Evolutionary conservation across 1,284 basidiomycete species (phyloP), one percentile per base, ranked within the genome.

Genomic region (Malassezia pachydermatis): DNA sequence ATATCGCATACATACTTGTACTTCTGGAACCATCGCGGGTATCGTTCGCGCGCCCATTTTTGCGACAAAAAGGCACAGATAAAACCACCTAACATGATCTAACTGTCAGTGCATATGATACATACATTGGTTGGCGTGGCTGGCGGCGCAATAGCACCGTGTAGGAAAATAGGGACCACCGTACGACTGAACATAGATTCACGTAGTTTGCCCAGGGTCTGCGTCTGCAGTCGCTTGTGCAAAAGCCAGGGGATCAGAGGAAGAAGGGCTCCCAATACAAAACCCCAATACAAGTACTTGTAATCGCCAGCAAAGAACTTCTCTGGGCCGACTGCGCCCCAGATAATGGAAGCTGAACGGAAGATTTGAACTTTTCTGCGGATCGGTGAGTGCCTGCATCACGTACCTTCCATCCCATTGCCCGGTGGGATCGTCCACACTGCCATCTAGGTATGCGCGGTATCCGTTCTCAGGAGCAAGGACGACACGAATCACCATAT

Each of bases 281-380:
- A 78, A 28, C 76, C 76, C 14, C 41, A 55, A 48, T 67, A 71
- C 5, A 70, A 50, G 45, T 70, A 58, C 24, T 66, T 54, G 49
- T 78, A 78, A 22, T 71, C 66, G 13, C 76, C 76, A 2, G 70
- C 64, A 55, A 77, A 77, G 67, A 77, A 77, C 32, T 73, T 61
- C 1, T 62, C 60, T 0, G 75, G 76, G 0, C 74, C 73, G 4
- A 77, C 73, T 0, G 74, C 73, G 4, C 75, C 76, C 75, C 72
- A 74, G 28, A 75, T 73, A n/a, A 74, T 70, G 66, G 72, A 73
- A 0, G 76, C 76, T 1, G 65, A 66, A 32, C 64, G 66, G 52
- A 72, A 72, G 43, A 71, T 65, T 45, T 66, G 64, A 10, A 71
- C 59, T 28, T 70, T 65, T 5, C 70, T n/a, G n/a, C n/a, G n/a